Percentiles rank a stretch among this genome's conserved stretches.
Evolutionary conservation across 2,329 filamentous ascomycete species (phyloP).

Genomic region (Cladophialophora exuberans): DNA sequence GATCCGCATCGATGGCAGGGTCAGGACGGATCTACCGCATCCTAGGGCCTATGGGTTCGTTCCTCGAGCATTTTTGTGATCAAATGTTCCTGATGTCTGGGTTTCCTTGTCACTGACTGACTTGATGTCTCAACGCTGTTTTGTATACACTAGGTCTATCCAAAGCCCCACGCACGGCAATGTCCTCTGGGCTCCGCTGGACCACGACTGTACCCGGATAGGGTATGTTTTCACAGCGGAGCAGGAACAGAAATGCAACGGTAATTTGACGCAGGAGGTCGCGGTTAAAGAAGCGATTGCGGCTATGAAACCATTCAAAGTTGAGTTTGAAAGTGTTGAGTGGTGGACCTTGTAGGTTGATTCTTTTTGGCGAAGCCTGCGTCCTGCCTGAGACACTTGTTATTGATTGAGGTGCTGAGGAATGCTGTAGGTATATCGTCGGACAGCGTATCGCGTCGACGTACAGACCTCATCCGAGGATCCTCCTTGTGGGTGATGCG

Average conservation of each 20-base stretch:
- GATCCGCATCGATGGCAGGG: slow-evolving; percentile 5
- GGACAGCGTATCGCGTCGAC: slow-evolving; percentile 1
- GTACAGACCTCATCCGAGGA: neutral
- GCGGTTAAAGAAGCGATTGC: neutral
- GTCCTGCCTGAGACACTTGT: too few relatives aligned
- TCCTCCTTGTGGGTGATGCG: slow-evolving; percentile 36
- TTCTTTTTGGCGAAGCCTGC: too few relatives aligned
- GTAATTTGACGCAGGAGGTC: neutral
- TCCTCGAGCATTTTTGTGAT: too few relatives aligned
- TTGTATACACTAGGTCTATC: too few relatives aligned
- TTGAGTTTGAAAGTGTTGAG: slow-evolving; percentile 1
- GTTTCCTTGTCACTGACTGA: too few relatives aligned
- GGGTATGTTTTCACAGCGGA: slow-evolving; percentile 1
- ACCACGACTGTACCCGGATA: slow-evolving; percentile 2
- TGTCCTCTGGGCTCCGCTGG: slow-evolving; percentile 9
- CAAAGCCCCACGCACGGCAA: slow-evolving; percentile 5
- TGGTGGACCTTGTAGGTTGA: slow-evolving; percentile 9
- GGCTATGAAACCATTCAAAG: slow-evolving; percentile 3
- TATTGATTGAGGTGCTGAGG: too few relatives aligned
- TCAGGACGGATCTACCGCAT: neutral
- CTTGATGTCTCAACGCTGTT: too few relatives aligned
- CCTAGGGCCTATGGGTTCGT: neutral
- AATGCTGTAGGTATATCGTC: too few relatives aligned
- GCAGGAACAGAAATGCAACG: neutral
- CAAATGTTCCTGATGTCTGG: too few relatives aligned